A percentile compares a stretch with the other conserved stretches of the same genome.
phyloP scores from a whole-genome alignment of 1,139 yeast species.

The Saccharomyces hybrid region DNA sequence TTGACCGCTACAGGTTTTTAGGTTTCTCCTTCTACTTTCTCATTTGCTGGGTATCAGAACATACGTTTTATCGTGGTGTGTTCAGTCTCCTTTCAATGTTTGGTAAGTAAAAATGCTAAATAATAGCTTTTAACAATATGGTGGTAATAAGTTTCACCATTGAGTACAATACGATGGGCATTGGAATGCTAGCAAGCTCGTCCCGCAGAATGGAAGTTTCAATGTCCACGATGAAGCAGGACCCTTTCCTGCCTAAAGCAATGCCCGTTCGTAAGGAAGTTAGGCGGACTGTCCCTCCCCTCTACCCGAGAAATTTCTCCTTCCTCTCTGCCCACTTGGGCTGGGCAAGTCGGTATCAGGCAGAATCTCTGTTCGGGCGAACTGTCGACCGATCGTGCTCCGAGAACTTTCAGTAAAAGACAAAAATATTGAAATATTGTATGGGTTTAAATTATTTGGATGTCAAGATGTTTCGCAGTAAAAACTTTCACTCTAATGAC shows the following conservation, averaged over 20 bases:
- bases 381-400: not conserved
- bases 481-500: no score
- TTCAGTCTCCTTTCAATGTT: constrained; percentile 5
- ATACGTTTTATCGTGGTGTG: constrained; percentile 22
- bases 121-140: not conserved
- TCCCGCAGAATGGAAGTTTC: not conserved
- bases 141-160: not conserved
- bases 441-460: not conserved
- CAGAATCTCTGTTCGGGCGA: not conserved
- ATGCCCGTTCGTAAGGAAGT: not conserved
- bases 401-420: not conserved
- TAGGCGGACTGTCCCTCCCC: not conserved
- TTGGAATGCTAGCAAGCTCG: not conserved
- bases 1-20: not conserved
- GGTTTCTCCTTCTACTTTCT: not conserved
- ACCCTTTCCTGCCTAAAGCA: not conserved
- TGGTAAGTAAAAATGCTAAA: not conserved
- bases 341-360: not conserved
- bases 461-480: not conserved
- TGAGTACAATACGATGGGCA: not conserved
- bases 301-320: not conserved
- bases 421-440: not conserved
- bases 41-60: constrained; percentile 6
- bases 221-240: not conserved
- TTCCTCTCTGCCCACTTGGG: not conserved